Conservation (phyloP, 768 basidiomycete genomes). For the Tulasnella sp. region DNA sequence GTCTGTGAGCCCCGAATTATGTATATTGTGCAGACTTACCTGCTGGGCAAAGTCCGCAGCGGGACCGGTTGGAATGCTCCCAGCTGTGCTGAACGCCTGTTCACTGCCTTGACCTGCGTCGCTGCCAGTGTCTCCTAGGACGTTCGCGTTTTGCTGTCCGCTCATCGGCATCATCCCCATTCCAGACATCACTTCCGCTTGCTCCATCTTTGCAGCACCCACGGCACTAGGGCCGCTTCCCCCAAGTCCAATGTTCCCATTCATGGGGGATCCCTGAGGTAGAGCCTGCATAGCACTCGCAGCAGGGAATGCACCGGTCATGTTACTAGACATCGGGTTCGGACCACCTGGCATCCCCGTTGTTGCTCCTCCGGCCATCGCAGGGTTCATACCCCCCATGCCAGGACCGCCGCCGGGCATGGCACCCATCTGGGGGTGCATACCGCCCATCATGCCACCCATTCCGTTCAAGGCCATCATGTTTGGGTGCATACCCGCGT, state of each 20-base stretch:
- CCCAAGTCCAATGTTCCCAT: neutral
- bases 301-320: neutral
- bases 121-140: neutral
- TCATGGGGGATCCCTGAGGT: constrained; percentile 8
- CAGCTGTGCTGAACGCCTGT: neutral
- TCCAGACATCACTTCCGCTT: neutral
- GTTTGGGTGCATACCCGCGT: constrained; percentile 15
- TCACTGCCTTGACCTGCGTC: neutral
- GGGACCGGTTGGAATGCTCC: too few species aligned
- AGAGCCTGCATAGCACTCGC: too few species aligned
- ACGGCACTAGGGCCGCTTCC: neutral
- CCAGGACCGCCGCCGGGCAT: constrained; percentile 16
- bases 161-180: neutral
- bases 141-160: neutral
- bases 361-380: constrained; percentile 22
- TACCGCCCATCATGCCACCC: constrained; percentile 53
- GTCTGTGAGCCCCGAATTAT: neutral
- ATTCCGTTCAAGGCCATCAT: constrained; percentile 28
- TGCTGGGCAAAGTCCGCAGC: too few species aligned
- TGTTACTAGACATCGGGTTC: neutral
- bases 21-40: neutral
- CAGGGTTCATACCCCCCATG: constrained; percentile 24
- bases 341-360: neutral
- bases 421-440: constrained; percentile 33
- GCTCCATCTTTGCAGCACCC: neutral